Conservation (phyloP, 2,329 filamentous ascomycete genomes). For the Exophiala oligosperma region DNA sequence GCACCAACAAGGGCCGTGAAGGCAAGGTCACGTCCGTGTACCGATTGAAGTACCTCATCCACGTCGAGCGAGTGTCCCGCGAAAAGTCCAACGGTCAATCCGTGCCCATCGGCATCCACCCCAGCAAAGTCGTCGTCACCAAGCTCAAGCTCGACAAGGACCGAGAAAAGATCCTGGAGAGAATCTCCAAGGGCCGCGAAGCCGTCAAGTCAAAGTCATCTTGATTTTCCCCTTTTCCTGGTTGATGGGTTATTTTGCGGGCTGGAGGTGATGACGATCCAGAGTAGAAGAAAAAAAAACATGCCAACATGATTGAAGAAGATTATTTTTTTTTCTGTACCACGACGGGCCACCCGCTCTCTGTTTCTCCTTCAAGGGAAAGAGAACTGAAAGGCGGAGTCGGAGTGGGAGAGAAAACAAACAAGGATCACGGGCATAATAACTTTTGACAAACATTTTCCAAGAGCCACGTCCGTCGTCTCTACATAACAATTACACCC, state of each 20-base stretch:
- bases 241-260: not conserved
- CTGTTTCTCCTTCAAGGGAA: slow-evolving; percentile 2
- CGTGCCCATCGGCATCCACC: slow-evolving; percentile 90
- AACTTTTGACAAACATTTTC: slow-evolving; percentile 1
- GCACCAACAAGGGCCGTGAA: slow-evolving; percentile 94
- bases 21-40: slow-evolving; percentile 98
- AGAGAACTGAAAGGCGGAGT: not conserved
- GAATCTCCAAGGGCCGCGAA: slow-evolving; percentile 50
- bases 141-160: slow-evolving; percentile 85
- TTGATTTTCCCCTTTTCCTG: not conserved
- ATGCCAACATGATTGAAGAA: slow-evolving; percentile 2
- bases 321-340: not conserved
- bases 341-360: not conserved
- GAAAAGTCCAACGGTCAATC: slow-evolving; percentile 98
- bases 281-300: slow-evolving; percentile 4
- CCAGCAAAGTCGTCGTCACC: slow-evolving; percentile 96
- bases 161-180: slow-evolving; percentile 50
- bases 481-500: slow-evolving; percentile 10
- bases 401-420: not conserved
- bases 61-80: slow-evolving; percentile 93
- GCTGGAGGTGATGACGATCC: not conserved
- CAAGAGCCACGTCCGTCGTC: slow-evolving; percentile 8
- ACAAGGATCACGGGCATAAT: not conserved
- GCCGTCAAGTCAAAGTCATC: slow-evolving; percentile 32
- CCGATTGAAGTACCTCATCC: slow-evolving; percentile 96